Evolutionary conservation across 345 rosid species (phyloP), one percentile per base, ranked within the genome.

Genomic region (Tarenaya hassleriana): DNA sequence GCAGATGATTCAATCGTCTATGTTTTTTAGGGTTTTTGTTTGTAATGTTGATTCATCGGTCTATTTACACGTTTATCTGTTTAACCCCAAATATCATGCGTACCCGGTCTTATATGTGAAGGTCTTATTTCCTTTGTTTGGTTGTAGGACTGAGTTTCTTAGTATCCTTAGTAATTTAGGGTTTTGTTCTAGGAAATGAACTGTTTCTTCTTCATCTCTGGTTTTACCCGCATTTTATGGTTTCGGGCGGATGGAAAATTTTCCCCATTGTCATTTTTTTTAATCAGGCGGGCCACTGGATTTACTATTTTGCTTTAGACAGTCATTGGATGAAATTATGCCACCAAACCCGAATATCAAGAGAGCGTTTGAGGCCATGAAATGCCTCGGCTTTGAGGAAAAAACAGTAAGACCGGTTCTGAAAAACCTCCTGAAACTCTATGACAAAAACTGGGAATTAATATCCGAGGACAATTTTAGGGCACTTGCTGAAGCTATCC

Each of bases 381-480:
- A 37, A 61, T 77, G 16, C 15, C 62, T 94, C 15, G 95, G 94
- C 24, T 79, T 94, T 13, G 4, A 10, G 8, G 80, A 78, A 18
- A 61, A 47, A 0, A 75, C 55, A 56, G 74, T 75, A 39, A 94
- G 83, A 58, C 97, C 91, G 4, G 91, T 81, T 4, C 65, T 94
- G 44, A 88, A 88, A 60, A 77, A 55, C 13, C 95, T 88, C 41
- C 56, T 85, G 8, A 48, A 41, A 49, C 9, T 88, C n/a, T 94
- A 85, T 55, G 97, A 92, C 1, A 88, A 67, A 35, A 88, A 94
- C 14, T 88, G 97, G 94, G 87, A 74, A 31, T 63, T 80, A 11
- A 88, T 92, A 39, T 94, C 83, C 35, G 83, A 67, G 27, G 99
- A 88, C 55, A 83, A 83, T 50, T 94, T 83, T 50, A 78, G 99